Evolutionary conservation across 1,284 basidiomycete species (phyloP).

Genomic region (Ganoderma leucocontextum): DNA sequence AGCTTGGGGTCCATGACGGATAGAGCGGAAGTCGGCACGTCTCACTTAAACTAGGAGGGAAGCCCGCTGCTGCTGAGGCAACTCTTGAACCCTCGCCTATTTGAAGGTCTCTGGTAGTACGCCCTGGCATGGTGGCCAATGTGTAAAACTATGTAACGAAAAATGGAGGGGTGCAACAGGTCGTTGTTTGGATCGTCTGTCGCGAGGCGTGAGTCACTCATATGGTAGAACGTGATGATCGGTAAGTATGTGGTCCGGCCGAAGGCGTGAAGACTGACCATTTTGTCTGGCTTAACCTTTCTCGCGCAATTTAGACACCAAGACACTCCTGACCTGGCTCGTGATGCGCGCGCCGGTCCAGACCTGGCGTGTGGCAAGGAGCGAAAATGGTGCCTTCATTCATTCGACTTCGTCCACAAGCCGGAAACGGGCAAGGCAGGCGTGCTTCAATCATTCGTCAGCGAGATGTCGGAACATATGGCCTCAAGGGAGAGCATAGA

Average conservation of each 20-base stretch:
- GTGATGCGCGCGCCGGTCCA: not conserved
- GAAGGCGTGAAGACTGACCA: not conserved
- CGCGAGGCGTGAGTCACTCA: not conserved
- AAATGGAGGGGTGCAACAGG: not conserved
- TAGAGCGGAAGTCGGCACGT: not conserved
- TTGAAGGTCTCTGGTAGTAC: not conserved
- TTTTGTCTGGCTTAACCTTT: not conserved
- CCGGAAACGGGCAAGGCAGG: not conserved
- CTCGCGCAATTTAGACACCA: not conserved
- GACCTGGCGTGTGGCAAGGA: not conserved
- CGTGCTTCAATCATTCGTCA: not conserved
- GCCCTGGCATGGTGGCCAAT: not conserved
- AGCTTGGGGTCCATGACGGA: not conserved
- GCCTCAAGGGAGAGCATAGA: not conserved
- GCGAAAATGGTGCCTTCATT: not conserved
- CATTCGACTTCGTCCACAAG: not conserved
- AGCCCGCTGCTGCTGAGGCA: not conserved
- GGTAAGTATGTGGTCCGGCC: slow-evolving; percentile 4
- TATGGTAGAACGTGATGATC: not conserved
- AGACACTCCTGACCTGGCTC: not conserved
- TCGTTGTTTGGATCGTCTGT: not conserved
- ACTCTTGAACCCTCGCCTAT: not conserved
- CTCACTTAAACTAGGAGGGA: not conserved
- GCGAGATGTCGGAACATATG: not conserved
- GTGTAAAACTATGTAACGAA: not conserved